Base-by-base conservation (phyloP, 2,329 filamentous ascomycete species). In the Aspergillus intermedius region DNA sequence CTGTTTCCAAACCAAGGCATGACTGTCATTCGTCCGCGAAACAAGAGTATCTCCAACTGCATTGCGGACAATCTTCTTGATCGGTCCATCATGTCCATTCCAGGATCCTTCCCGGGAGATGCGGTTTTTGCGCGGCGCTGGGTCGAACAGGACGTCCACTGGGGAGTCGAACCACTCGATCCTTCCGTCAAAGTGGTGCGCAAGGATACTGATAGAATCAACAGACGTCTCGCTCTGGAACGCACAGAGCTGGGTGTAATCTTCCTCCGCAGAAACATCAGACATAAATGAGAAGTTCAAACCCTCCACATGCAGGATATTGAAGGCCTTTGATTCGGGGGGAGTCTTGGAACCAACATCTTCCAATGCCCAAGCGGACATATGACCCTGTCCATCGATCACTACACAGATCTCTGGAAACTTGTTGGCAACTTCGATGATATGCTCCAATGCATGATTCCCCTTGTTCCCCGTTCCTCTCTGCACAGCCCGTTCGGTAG, bases 321-420 rank as follows among this genome's bases (percentile, higher is more conserved):
- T 93, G 73, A 93, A 94, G n/a, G 91, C 80, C 53, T 84, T 82
- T 23, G 82, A 77, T 3, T 79, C 76, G 50, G 80, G 81, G 56
- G 80, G 81, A 28, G 77, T 74, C 61, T 84, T 88, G 58, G 81
- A 83, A 32, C 86, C 85, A 17, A 95, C 80, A 61, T 91, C 91
- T 65, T 97, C 91, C 48, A 98, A 72, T 0, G 89, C 91, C 88
- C 91, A 96, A 0, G 88, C 89, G 37, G 88, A 90, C 86, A 97
- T 88, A 55, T 84, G 83, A 1, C 91, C 91, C 43, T 78, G 75
- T n/a, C 84, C 83, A 67, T 97, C 89, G 43, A 95, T 75, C 7
- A 91, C 83, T 21, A 97, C 77, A 56, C 90, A 93, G 2, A 98
- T 81, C 64, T 98, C 93, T 0, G 91, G 88, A 48, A 80, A 87